Base-by-base conservation (phyloP, 2,329 filamentous ascomycete species). In the Ploettnerulaceae sp. region DNA sequence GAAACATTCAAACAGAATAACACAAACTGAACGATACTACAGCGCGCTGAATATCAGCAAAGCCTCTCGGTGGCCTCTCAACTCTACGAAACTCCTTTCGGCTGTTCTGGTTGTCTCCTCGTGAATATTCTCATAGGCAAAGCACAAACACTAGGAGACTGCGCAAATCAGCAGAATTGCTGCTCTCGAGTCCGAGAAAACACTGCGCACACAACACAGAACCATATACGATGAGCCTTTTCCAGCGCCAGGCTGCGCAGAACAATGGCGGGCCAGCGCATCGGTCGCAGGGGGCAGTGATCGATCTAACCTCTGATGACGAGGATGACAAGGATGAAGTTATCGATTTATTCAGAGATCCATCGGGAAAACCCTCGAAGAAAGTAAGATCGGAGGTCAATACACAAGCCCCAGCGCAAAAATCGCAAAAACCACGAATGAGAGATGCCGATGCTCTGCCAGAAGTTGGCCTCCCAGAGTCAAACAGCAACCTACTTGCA, bases 231-330 rank as follows among this genome's bases (percentile, higher is more conserved):
- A 33, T 26, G 39, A 17, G n/a, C 20, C 20, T 33, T 9, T 15
- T 18, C 6, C n/a, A 33, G 15, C 28, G 32, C 12, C 29, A 11
- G 9, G 29, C n/a, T 12, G 20, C 15, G 20, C 14, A 20, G 9
- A 25, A 42, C 22, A 42, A 31, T 29, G 37, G 29, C 1, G 21
- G 28, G 5, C 39, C 25, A 15, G 33, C n/a, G 3, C 17, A 26
- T 3, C 25, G 12, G 8, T 26, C 11, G 4, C 20, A 20, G 18
- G 12, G 5, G 18, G 21, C 21, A 9, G 45, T 47, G 1, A 47
- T 47, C n/a, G 45, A 47, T 34, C 45, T 47, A 15, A 47, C 45
- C n/a, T 35, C 37, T 20, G 36, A 34, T 18, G 37, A 41, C 22
- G 45, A 47, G 17, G 31, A 35, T 5, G 24, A 41, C 9, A 28